These are phyloP conservation scores for Cyclotella sp. DNA, from an alignment of 108 stramenopile species.

Conservation along the genomic window DNA sequence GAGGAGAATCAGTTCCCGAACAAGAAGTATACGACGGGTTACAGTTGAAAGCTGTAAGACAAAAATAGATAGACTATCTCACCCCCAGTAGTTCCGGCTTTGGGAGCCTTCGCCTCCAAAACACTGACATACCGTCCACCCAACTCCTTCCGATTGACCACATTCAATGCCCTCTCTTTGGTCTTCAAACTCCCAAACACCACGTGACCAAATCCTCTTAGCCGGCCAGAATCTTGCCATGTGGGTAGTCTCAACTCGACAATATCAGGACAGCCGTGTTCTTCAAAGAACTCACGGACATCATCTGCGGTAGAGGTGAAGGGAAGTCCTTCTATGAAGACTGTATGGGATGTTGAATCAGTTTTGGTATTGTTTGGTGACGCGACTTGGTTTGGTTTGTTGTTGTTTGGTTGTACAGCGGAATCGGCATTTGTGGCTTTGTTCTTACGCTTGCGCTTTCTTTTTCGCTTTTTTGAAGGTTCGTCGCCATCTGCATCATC, in stretches of 20 bases:
- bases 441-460: slow-evolving; percentile 78
- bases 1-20: neutral
- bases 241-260: slow-evolving; percentile 84
- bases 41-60: neutral
- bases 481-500: slow-evolving; percentile 35
- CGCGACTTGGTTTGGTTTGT: slow-evolving; percentile 3
- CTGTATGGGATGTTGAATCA: slow-evolving; percentile 63
- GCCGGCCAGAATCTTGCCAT: slow-evolving; percentile 93
- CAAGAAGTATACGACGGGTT: neutral
- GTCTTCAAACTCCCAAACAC: slow-evolving; percentile 69
- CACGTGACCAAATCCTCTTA: slow-evolving; percentile 95
- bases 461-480: slow-evolving; percentile 57
- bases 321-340: slow-evolving; percentile 94
- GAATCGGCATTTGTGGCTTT: slow-evolving; percentile 36
- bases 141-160: slow-evolving; percentile 75
- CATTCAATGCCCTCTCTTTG: slow-evolving; percentile 61
- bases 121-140: slow-evolving; percentile 86
- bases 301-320: slow-evolving; percentile 77
- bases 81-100: slow-evolving; percentile 44
- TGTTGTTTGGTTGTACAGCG: slow-evolving; percentile 1
- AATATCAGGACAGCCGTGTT: slow-evolving; percentile 64
- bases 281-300: slow-evolving; percentile 76
- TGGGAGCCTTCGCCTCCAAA: slow-evolving; percentile 66
- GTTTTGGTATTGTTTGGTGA: slow-evolving; percentile 18
- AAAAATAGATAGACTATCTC: neutral